These are phyloP conservation scores for Herpotrichia juniperi DNA, from an alignment of 2,329 filamentous ascomycete genomes.

Conservation along the genomic window DNA sequence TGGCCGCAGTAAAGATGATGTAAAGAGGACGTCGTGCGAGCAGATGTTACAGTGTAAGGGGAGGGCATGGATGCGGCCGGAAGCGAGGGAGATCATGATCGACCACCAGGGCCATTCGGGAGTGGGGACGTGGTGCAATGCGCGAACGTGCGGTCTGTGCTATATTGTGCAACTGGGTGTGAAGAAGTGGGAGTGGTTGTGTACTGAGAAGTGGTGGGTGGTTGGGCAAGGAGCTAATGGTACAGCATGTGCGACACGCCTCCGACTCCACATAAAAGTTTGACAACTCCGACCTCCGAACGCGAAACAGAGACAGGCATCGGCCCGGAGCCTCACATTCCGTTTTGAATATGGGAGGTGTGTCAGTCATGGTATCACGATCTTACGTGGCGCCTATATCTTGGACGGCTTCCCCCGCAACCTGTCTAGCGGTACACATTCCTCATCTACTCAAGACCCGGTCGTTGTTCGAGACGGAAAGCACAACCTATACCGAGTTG, in stretches of 20 bases:
- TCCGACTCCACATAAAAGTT: background rate
- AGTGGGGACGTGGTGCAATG: constrained; percentile 5
- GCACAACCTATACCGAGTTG: too few species aligned
- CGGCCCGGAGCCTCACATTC: too few species aligned
- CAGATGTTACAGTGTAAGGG: background rate
- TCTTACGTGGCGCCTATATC: too few species aligned
- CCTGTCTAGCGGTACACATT: too few species aligned
- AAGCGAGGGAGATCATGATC: constrained; percentile 1
- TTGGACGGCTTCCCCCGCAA: too few species aligned
- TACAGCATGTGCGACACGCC: background rate
- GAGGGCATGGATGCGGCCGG: background rate
- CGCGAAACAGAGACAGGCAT: background rate
- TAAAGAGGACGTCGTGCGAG: too few species aligned
- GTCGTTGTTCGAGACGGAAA: too few species aligned
- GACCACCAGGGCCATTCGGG: constrained; percentile 9
- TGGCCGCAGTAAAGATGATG: too few species aligned
- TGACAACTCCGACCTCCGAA: background rate
- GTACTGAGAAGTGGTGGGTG: background rate
- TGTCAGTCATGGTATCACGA: too few species aligned
- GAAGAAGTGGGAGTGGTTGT: too few species aligned
- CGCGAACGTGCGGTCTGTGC: constrained; percentile 29
- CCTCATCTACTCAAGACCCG: too few species aligned
- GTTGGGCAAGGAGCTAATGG: background rate
- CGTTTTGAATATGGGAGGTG: too few species aligned
- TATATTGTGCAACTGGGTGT: background rate